A percentile compares a stretch with the other conserved stretches of the same genome.
phyloP scores from a whole-genome alignment of 352 stramenopile species.

The Pythium guiyangense region DNA sequence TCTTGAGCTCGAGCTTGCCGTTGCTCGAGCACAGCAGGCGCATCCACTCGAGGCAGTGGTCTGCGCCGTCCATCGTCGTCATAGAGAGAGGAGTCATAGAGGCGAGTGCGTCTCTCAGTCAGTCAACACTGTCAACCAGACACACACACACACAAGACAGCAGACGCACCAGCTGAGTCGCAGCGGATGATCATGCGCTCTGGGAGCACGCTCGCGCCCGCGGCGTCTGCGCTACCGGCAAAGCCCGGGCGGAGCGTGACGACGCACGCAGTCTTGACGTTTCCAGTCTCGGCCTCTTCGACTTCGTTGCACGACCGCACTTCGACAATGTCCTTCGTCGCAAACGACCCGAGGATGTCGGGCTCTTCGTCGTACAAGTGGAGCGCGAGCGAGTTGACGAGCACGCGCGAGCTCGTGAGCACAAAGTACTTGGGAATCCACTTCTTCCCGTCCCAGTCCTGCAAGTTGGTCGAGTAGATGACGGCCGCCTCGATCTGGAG shows the following conservation, averaged over 20 bases:
- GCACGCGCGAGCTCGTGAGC: slow-evolving; percentile 70
- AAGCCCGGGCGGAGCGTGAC: slow-evolving; percentile 34
- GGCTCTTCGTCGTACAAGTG: slow-evolving; percentile 87
- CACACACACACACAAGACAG: no score
- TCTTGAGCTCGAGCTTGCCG: slow-evolving; percentile 85
- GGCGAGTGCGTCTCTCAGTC: no score
- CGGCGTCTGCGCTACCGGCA: slow-evolving; percentile 8
- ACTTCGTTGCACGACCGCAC: slow-evolving; percentile 76
- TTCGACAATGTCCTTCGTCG: slow-evolving; percentile 74
- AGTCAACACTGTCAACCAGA: slow-evolving; percentile 1
- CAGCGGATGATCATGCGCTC: slow-evolving; percentile 74
- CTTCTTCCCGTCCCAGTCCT: slow-evolving; percentile 83
- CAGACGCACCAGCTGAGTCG: slow-evolving; percentile 63
- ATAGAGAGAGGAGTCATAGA: no score
- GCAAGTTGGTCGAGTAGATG: slow-evolving; percentile 80
- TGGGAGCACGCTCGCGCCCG: slow-evolving; percentile 16
- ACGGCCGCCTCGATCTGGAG: slow-evolving; percentile 78
- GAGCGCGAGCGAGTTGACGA: slow-evolving; percentile 76
- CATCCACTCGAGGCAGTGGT: slow-evolving; percentile 88
- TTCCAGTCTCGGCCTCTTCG: slow-evolving; percentile 56
- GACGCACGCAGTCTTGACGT: slow-evolving; percentile 52
- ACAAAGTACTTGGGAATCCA: slow-evolving; percentile 90
- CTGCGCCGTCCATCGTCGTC: slow-evolving; percentile 17
- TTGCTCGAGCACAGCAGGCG: slow-evolving; percentile 79
- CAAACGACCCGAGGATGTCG: slow-evolving; percentile 78